Base-by-base conservation (phyloP, 2,329 filamentous ascomycete species). In the Mariannaea sp. region DNA sequence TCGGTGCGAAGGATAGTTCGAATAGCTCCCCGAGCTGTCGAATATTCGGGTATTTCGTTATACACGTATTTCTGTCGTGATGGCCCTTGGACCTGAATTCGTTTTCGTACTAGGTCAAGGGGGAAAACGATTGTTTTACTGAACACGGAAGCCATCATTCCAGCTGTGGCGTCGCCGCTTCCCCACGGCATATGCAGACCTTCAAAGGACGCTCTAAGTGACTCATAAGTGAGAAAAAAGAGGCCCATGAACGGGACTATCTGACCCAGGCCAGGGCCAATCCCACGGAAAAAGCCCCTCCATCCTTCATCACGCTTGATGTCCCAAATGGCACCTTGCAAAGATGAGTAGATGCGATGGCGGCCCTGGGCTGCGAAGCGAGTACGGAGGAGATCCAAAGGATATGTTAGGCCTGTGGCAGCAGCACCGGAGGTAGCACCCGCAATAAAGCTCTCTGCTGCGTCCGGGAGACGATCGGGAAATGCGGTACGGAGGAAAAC, bases 191-290 rank as follows among this genome's bases (percentile, higher is more conserved):
- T 70, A 8, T 81, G 70, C 14, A 85, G 64, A 5, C 68, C 67
- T 6, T 77, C 76, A 39, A 93, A 71, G 0, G 80, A 82, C 6
- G 83, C 69, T 5, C 89, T 80, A 44, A 96, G 75, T 8, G 81
- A 79, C 72, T 99, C 94, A 75, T 97, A 99, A 33, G 85, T 82
- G 27, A 89, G 83, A 73, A 99, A 99, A 77, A 99, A 97, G 2
- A 96, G 79, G 12, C 94, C 94, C 94, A 99, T 99, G 71, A 93
- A 96, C 2, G 94, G 94, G 8, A 96, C 84, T 42, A 97, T 94
- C 75, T 97, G 92, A 20, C 80, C 87, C 17, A 97, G 77, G 0
- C 88, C 91, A 2, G 93, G 92, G 1, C 82, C 82, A 27, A 96
- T 77, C 3, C 94, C 94, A 42, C 91, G 89, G 72, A 96, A 99